phyloP scores from a whole-genome alignment of 352 stramenopile genomes.

The Globisporangium lucens region DNA sequence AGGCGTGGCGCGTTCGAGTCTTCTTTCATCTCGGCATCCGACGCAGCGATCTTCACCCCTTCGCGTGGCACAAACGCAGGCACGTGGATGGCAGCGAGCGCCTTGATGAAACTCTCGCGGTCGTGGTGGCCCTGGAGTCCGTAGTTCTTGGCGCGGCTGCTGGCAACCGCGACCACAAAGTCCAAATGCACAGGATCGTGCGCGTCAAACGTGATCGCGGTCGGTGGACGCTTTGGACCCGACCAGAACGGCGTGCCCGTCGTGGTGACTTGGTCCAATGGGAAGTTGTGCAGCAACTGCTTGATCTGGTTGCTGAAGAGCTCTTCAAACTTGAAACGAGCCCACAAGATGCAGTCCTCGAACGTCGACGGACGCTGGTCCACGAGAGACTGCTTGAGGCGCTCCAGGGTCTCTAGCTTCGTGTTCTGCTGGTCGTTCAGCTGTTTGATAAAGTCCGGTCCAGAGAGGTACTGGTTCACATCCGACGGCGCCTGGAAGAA shows the following conservation, averaged over 20 bases:
- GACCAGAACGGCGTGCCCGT: slow-evolving; percentile 98
- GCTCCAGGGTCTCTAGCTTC: slow-evolving; percentile 95
- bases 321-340: slow-evolving; percentile 96
- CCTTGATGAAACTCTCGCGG: slow-evolving; percentile 60
- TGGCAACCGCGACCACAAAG: slow-evolving; percentile 95
- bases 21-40: slow-evolving; percentile 96
- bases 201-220: slow-evolving; percentile 90
- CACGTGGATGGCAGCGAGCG: slow-evolving; percentile 88
- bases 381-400: slow-evolving; percentile 92
- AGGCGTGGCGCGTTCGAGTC: slow-evolving; percentile 27
- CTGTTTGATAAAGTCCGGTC: slow-evolving; percentile 87
- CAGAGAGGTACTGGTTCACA: slow-evolving; percentile 92
- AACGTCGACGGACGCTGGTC: slow-evolving; percentile 90
- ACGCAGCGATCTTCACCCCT: slow-evolving; percentile 97
- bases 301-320: slow-evolving; percentile 98
- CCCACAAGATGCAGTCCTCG: slow-evolving; percentile 98
- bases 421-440: slow-evolving; percentile 97
- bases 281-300: slow-evolving; percentile 99
- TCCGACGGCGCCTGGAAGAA: slow-evolving; percentile 98
- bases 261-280: slow-evolving; percentile 95
- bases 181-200: slow-evolving; percentile 92
- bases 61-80: slow-evolving; percentile 92
- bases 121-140: slow-evolving; percentile 79
- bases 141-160: slow-evolving; percentile 94
- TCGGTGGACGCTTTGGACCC: slow-evolving; percentile 95